Conservation (phyloP, 148 eudicot species). For the Pouteria glomerata region DNA sequence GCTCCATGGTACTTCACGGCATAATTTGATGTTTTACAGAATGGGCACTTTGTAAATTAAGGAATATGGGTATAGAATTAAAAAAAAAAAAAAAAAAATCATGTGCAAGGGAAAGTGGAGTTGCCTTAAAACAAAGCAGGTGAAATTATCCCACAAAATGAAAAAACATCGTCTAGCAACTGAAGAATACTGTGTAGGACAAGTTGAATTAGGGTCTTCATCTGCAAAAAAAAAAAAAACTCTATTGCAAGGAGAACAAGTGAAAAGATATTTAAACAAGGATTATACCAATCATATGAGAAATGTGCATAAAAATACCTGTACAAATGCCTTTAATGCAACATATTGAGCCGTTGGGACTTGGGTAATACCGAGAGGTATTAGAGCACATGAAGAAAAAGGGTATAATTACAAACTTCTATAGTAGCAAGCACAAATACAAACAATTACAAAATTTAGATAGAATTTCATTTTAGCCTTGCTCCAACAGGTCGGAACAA, state of each 20-base stretch:
- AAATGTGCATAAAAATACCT: slow-evolving; percentile 36
- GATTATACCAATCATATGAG: neutral
- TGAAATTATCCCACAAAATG: neutral
- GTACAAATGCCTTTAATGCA: slow-evolving; percentile 98
- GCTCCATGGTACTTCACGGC: slow-evolving; percentile 96
- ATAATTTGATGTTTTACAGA: slow-evolving; percentile 86
- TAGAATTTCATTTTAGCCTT: neutral
- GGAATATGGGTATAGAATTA: slow-evolving; percentile 15
- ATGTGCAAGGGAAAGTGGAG: neutral
- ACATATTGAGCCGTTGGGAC: slow-evolving; percentile 97
- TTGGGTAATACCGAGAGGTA: slow-evolving; percentile 76
- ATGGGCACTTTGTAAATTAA: slow-evolving; percentile 80
- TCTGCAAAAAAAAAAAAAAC: slow-evolving; percentile 96
- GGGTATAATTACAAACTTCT: slow-evolving; percentile 14
- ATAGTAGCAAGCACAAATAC: neutral
- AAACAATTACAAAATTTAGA: neutral
- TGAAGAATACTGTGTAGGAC: slow-evolving; percentile 95
- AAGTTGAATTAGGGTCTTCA: slow-evolving; percentile 93
- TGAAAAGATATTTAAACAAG: neutral
- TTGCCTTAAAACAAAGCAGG: neutral
- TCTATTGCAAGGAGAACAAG: slow-evolving; percentile 42
- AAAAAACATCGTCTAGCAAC: neutral
- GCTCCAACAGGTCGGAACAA: neutral
- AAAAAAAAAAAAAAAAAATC: neutral
- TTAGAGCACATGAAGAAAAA: slow-evolving; percentile 3